Evolutionary conservation across 768 basidiomycete species (phyloP).

Genomic region (Suillus plorans): DNA sequence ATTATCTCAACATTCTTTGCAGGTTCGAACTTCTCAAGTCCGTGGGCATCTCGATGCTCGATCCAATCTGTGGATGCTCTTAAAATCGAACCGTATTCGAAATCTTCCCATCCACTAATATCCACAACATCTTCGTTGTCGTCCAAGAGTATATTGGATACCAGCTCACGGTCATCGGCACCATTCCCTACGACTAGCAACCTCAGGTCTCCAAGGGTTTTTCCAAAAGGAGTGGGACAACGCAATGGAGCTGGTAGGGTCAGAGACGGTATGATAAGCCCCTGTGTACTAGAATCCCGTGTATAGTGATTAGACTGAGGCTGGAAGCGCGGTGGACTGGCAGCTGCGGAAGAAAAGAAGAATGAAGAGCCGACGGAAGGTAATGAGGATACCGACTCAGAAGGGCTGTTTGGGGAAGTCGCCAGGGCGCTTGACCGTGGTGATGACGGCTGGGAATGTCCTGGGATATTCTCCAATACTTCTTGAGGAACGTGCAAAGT

Average conservation of each 20-base stretch:
- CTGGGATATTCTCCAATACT: constrained; percentile 5
- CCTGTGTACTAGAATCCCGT: constrained; percentile 41
- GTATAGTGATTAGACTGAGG: constrained; percentile 38
- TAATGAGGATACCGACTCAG: constrained; percentile 65
- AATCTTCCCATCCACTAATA: constrained; percentile 55
- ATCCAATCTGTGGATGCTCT: constrained; percentile 72
- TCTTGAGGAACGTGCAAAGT: constrained; percentile 29
- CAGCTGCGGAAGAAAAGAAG: constrained; percentile 75
- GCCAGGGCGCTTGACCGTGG: constrained; percentile 50
- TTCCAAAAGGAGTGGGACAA: constrained; percentile 65
- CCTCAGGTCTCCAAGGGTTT: constrained; percentile 62
- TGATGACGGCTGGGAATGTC: constrained; percentile 44
- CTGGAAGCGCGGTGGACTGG: constrained; percentile 58
- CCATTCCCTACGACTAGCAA: constrained; percentile 55
- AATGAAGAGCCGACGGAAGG: constrained; percentile 74
- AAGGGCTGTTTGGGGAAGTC: constrained; percentile 63
- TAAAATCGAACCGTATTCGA: constrained; percentile 42
- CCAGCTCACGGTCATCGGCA: constrained; percentile 29
- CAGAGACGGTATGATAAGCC: constrained; percentile 70
- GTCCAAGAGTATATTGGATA: constrained; percentile 51
- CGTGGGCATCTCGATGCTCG: constrained; percentile 63
- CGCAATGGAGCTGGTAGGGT: constrained; percentile 60
- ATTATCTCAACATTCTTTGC: constrained; percentile 64
- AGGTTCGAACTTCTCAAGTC: constrained; percentile 65
- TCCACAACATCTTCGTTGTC: constrained; percentile 73